Evolutionary conservation across 2,329 filamentous ascomycete genomes (phyloP).

Genomic region (Xylaria sp.): DNA sequence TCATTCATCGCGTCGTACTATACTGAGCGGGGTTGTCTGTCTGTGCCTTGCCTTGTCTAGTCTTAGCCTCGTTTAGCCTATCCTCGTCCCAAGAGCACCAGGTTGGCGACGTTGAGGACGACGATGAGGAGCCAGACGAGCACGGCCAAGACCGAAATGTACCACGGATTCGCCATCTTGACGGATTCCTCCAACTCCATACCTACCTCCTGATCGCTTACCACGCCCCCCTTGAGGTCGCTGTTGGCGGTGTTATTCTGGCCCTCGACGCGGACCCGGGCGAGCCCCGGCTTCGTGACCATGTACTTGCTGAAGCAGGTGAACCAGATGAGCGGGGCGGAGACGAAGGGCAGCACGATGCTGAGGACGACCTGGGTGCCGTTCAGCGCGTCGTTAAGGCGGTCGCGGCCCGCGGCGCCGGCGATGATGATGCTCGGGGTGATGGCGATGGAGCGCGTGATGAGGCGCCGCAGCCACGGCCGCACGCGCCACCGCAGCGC

Average conservation of each 20-base stretch:
- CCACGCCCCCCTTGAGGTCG: neutral
- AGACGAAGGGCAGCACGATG: slow-evolving; percentile 83
- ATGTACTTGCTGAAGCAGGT: slow-evolving; percentile 83
- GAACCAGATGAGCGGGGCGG: slow-evolving; percentile 84
- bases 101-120: slow-evolving; percentile 71
- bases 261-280: slow-evolving; percentile 48
- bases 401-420: slow-evolving; percentile 76
- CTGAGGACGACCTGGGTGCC: slow-evolving; percentile 82
- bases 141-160: slow-evolving; percentile 64
- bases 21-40: neutral
- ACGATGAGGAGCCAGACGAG: slow-evolving; percentile 79
- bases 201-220: slow-evolving; percentile 29
- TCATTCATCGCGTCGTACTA: neutral
- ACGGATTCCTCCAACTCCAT: slow-evolving; percentile 44
- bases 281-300: slow-evolving; percentile 68
- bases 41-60: neutral
- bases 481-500: slow-evolving; percentile 78
- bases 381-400: slow-evolving; percentile 76
- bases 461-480: slow-evolving; percentile 81
- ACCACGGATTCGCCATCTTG: slow-evolving; percentile 79
- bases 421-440: slow-evolving; percentile 86
- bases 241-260: slow-evolving; percentile 33
- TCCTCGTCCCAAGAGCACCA: slow-evolving; percentile 46
- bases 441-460: slow-evolving; percentile 84
- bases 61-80: slow-evolving; percentile 6